A percentile compares a stretch with the other conserved stretches of the same genome.
These are phyloP conservation scores for Chlamydomonas sp. DNA, from an alignment of 139 green algal species.

Conservation along the genomic window DNA sequence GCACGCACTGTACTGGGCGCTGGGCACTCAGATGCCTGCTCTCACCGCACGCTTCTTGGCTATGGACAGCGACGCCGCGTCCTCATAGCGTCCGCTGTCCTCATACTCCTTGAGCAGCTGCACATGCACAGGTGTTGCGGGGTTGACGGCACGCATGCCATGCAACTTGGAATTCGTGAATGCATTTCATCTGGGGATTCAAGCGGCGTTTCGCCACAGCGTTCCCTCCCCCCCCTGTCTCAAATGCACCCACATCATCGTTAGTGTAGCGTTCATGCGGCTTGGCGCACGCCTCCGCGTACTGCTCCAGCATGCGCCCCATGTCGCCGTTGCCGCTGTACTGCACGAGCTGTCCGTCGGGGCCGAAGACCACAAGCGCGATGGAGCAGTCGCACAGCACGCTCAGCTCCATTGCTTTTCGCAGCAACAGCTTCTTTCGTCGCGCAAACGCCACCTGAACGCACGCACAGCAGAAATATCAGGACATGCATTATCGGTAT, in stretches of 20 bases:
- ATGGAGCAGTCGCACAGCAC: constrained; percentile 76
- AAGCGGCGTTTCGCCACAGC: no score
- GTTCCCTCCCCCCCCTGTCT: no score
- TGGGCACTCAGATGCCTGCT: no score
- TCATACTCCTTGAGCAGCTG: constrained; percentile 10
- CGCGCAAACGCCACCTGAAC: constrained; percentile 41
- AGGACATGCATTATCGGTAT: no score
- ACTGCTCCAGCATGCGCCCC: constrained; percentile 53
- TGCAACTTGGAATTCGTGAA: no score
- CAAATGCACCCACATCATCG: constrained; percentile 5
- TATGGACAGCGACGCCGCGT: neutral
- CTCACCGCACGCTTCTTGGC: constrained; percentile 5
- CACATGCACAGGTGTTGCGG: neutral
- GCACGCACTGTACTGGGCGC: no score
- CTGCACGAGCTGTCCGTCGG: constrained; percentile 26
- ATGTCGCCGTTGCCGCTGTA: constrained; percentile 57
- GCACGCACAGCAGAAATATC: no score
- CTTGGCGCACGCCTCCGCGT: constrained; percentile 17
- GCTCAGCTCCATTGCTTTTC: constrained; percentile 76
- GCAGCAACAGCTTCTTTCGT: constrained; percentile 73
- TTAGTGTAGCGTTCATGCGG: constrained; percentile 12
- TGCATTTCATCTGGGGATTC: no score
- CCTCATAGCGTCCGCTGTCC: no score
- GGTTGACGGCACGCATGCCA: neutral
- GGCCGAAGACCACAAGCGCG: constrained; percentile 63